Evolutionary conservation across 495 filamentous ascomycete genomes (phyloP).

Genomic region (Sabuloglossum arenarium): DNA sequence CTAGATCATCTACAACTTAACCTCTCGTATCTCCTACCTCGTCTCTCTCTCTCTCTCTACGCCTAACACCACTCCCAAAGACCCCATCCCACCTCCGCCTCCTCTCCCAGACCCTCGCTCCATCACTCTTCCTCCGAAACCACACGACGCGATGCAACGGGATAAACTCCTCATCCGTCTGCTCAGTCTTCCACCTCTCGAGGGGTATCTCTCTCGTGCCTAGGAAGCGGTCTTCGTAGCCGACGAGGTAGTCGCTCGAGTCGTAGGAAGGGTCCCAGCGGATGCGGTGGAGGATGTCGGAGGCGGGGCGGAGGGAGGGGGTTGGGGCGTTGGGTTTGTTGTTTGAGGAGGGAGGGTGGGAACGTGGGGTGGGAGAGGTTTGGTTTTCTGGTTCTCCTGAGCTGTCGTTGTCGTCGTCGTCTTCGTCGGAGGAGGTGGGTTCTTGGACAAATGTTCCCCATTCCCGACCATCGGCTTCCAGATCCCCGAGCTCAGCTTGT

Average conservation of each 20-base stretch:
- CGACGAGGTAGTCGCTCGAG: constrained; percentile 43
- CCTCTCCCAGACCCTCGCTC: constrained; percentile 34
- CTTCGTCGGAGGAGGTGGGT: background rate
- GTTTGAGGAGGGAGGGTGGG: background rate
- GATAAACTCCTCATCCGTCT: constrained; percentile 70
- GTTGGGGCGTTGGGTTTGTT: too few species aligned
- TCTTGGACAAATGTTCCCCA: background rate
- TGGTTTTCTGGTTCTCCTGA: too few species aligned
- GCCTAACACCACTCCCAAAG: constrained; percentile 40
- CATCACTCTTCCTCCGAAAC: constrained; percentile 34
- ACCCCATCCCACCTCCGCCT: constrained; percentile 30
- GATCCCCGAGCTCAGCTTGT: constrained; percentile 15
- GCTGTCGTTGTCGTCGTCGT: background rate
- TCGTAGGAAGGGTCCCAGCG: constrained; percentile 48
- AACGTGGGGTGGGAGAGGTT: background rate
- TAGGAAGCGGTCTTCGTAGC: constrained; percentile 54
- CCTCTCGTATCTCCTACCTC: too few species aligned
- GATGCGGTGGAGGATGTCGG: constrained; percentile 50
- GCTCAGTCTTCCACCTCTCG: constrained; percentile 48
- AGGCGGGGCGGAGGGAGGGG: constrained; percentile 1
- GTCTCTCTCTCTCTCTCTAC: too few species aligned
- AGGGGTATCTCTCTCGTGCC: constrained; percentile 41
- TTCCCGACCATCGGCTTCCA: constrained; percentile 19
- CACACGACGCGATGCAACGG: constrained; percentile 61
- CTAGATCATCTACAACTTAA: too few species aligned